These are phyloP conservation scores for Podaxis pistillaris DNA, from an alignment of 768 basidiomycete genomes.

Conservation along the genomic window DNA sequence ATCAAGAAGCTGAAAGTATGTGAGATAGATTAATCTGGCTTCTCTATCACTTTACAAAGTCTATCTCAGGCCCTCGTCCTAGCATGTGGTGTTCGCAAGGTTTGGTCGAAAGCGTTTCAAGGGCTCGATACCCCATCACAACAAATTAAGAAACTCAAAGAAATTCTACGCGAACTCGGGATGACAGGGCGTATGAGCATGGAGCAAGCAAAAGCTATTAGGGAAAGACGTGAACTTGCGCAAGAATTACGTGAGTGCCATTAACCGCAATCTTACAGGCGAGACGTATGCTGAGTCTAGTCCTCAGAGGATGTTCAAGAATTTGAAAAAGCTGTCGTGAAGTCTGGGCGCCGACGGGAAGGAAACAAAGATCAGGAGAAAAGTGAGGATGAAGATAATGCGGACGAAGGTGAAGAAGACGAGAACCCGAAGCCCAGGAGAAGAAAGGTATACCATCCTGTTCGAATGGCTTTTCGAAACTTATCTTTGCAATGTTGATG, in stretches of 20 bases:
- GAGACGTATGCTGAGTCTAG: neutral
- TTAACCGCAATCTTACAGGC: neutral
- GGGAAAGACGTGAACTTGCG: slow-evolving; percentile 68
- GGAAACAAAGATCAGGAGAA: slow-evolving; percentile 26
- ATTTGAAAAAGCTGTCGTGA: slow-evolving; percentile 56
- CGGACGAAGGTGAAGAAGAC: slow-evolving; percentile 23
- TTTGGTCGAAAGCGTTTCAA: slow-evolving; percentile 74
- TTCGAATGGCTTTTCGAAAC: neutral
- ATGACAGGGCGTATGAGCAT: slow-evolving; percentile 78
- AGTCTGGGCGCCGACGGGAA: slow-evolving; percentile 25
- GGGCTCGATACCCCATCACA: slow-evolving; percentile 53
- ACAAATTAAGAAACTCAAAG: slow-evolving; percentile 64
- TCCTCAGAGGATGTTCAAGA: slow-evolving; percentile 69
- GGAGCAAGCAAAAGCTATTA: slow-evolving; percentile 80
- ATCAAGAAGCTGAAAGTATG: slow-evolving; percentile 73
- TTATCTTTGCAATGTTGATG: neutral
- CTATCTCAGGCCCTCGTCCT: slow-evolving; percentile 56
- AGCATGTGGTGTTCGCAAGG: slow-evolving; percentile 76
- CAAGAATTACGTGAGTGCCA: slow-evolving; percentile 55
- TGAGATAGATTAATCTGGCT: neutral
- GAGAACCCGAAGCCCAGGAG: slow-evolving; percentile 33
- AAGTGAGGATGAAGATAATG: slow-evolving; percentile 26
- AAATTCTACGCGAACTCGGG: slow-evolving; percentile 68
- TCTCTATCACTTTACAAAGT: neutral
- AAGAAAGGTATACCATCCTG: slow-evolving; percentile 36